Evolutionary conservation across 140 eudicot genomes (phyloP).

Genomic region (Ambrosia hybrid): DNA sequence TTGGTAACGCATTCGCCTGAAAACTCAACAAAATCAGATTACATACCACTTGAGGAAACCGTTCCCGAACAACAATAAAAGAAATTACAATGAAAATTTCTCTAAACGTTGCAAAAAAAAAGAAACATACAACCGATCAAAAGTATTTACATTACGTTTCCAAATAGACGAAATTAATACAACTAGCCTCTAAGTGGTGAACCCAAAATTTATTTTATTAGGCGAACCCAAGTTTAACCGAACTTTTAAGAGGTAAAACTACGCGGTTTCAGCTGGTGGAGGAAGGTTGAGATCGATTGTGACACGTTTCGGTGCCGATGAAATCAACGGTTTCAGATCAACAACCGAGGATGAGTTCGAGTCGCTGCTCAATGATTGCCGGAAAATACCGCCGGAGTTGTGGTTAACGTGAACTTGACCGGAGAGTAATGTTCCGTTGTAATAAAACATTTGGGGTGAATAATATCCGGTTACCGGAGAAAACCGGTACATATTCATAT

Average conservation of each 20-base stretch:
- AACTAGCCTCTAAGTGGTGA: neutral
- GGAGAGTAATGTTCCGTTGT: constrained; percentile 24
- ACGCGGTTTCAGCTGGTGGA: constrained; percentile 41
- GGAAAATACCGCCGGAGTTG: constrained; percentile 19
- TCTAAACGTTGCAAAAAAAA: constrained; percentile 31
- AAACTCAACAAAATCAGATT: constrained; percentile 14
- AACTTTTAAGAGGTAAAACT: neutral
- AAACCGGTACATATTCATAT: too few relatives aligned
- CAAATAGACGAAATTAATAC: neutral
- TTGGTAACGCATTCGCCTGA: neutral
- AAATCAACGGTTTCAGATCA: constrained; percentile 20
- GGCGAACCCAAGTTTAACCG: too few relatives aligned
- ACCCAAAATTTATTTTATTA: too few relatives aligned
- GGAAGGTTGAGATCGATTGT: constrained; percentile 49
- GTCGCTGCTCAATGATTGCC: constrained; percentile 38
- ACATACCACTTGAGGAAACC: constrained; percentile 13
- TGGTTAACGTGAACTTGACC: constrained; percentile 15
- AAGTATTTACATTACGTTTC: constrained; percentile 18
- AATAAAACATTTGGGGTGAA: constrained; percentile 35
- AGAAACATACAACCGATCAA: constrained; percentile 7
- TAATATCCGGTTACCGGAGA: constrained; percentile 32
- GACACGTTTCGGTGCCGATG: constrained; percentile 6
- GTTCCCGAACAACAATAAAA: constrained; percentile 29
- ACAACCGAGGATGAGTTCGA: constrained; percentile 49
- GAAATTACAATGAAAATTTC: constrained; percentile 27